Percentiles rank a stretch among this genome's conserved stretches.
These are phyloP conservation scores for Fraxinus latifolia DNA, from an alignment of 305 asterid species.

Conservation along the genomic window DNA sequence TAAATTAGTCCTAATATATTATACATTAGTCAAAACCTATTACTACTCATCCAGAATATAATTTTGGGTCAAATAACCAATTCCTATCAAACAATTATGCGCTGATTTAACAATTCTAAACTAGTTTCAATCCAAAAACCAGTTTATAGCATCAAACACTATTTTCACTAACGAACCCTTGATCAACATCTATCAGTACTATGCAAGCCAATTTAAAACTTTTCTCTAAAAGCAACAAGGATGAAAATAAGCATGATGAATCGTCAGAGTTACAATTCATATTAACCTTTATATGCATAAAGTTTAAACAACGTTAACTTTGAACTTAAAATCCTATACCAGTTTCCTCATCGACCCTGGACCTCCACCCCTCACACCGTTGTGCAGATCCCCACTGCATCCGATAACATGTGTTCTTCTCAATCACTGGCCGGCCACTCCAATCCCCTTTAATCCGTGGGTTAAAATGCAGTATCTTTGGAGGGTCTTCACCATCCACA, in stretches of 20 bases:
- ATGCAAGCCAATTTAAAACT: not conserved
- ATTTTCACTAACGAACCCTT: conserved; percentile 5
- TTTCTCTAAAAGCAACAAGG: not conserved
- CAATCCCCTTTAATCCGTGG: conserved; percentile 90
- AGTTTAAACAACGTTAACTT: not conserved
- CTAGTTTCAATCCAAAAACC: not conserved
- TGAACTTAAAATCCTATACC: conserved; percentile 44
- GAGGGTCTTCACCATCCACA: conserved; percentile 95
- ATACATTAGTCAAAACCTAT: conserved; percentile 1
- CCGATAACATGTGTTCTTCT: conserved; percentile 83
- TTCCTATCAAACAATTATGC: not conserved
- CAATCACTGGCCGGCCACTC: conserved; percentile 80
- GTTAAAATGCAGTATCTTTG: conserved; percentile 81
- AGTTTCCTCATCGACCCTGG: conserved; percentile 78
- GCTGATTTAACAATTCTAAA: not conserved
- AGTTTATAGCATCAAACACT: not conserved
- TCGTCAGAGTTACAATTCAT: not conserved
- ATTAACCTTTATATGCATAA: conserved; percentile 1
- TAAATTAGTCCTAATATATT: conserved; percentile 10
- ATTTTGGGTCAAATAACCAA: not conserved
- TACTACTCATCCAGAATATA: conserved; percentile 16
- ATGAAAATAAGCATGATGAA: not conserved
- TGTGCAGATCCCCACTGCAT: conserved; percentile 92
- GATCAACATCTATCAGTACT: conserved; percentile 14
- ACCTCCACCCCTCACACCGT: conserved; percentile 87